Percentiles rank a stretch among this genome's conserved stretches.
Conservation (phyloP, 495 filamentous ascomycete species). For the Aspergillus affinis region DNA sequence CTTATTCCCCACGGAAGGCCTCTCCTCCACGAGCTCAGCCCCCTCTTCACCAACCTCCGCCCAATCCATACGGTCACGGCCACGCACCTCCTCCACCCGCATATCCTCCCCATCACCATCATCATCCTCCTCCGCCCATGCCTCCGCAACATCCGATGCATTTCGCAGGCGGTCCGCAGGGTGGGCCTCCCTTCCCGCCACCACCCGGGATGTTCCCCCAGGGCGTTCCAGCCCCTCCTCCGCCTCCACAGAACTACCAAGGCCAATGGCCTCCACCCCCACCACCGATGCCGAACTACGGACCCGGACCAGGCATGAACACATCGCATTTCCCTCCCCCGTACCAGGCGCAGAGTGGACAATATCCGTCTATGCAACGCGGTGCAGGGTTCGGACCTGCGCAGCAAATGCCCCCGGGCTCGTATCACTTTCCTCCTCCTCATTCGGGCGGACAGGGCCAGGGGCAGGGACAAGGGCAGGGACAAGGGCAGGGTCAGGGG, state of each 20-base stretch:
- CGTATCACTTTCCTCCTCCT: constrained; percentile 40
- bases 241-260: constrained; percentile 27
- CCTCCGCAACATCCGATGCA: constrained; percentile 29
- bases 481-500: constrained; percentile 23
- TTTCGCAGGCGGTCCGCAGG: constrained; percentile 9
- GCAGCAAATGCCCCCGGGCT: constrained; percentile 38
- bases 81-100: constrained; percentile 25
- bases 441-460: constrained; percentile 26
- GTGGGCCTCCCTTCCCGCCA: background rate
- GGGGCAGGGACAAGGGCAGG: constrained; percentile 16
- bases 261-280: constrained; percentile 32
- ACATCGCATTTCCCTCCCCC: constrained; percentile 34
- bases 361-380: background rate
- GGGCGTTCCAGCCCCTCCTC: constrained; percentile 10
- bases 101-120: constrained; percentile 10
- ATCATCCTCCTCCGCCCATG: background rate
- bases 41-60: constrained; percentile 17
- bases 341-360: constrained; percentile 26
- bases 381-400: constrained; percentile 14
- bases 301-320: background rate
- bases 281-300: constrained; percentile 26
- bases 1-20: constrained; percentile 45
- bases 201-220: constrained; percentile 13
- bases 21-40: constrained; percentile 22
- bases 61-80: constrained; percentile 11